Base-by-base conservation (phyloP, 2,329 filamentous ascomycete genomes). In the Aspergillus jensenii region DNA sequence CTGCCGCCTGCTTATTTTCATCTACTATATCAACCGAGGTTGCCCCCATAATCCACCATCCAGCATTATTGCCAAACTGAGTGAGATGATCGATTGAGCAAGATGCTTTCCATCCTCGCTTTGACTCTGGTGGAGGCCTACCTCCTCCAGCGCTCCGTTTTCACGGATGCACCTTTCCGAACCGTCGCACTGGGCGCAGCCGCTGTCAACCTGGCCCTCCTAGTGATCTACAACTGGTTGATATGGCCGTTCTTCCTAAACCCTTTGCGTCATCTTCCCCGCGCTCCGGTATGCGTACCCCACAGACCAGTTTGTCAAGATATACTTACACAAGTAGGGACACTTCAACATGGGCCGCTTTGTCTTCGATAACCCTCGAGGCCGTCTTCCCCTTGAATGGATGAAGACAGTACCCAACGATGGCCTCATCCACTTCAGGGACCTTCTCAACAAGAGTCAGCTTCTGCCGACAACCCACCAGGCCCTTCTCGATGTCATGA, bases 321-420 rank as follows among this genome's bases (percentile, higher is more conserved):
- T 37, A 7, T 51, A 31, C 56, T 63, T 31, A 64, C 25, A 15
- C 12, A 5, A 19, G 5, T 19, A 73, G 71, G 71, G 72, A 11
- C 57, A 59, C 14, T 54, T 65, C 52, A 70, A 62, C 45, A 59
- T 71, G 54, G 50, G 56, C 7, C 64, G 64, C 23, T 63, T 74
- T 27, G 65, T 75, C 49, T 69, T 74, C 45, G 71, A 74, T 48
- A 62, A 67, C 12, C 73, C 73, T 3, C 68, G 71, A 8, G 73
- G 73, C 8, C 63, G 62, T 3, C 56, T 63, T 1, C 69, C 70
- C 0, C 56, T 75, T 15, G 35, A 71, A 46, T 86, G 83, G 83
- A 77, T 81, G 48, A 78, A 81, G 44, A 77, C 68, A 6, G 74
- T 84, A 12, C 80, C 80, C 3, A 84, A 85, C 59, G 79, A 84